These are phyloP conservation scores for Cryptococcus amylolentus DNA, from an alignment of 1,284 basidiomycete species.

Conservation along the genomic window DNA sequence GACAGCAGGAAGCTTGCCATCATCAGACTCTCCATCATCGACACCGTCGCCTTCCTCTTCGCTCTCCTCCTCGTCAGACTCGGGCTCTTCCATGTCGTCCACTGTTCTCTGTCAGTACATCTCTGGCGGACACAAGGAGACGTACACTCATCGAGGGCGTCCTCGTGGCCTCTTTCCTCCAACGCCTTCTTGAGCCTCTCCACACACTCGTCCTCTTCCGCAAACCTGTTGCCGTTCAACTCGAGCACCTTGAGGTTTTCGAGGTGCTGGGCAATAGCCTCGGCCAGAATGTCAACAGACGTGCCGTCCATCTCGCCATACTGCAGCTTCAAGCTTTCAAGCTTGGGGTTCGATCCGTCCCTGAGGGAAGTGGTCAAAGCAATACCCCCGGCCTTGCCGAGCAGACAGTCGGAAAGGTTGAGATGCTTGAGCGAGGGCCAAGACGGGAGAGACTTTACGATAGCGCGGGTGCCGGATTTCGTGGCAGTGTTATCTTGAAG, in stretches of 20 bases:
- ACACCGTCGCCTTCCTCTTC: constrained; percentile 39
- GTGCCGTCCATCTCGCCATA: constrained; percentile 81
- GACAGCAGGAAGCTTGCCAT: constrained; percentile 22
- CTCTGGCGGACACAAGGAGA: constrained; percentile 1
- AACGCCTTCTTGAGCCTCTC: constrained; percentile 63
- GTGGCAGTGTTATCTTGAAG: constrained; percentile 96
- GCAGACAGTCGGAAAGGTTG: constrained; percentile 88
- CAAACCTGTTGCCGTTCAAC: constrained; percentile 81
- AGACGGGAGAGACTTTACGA: constrained; percentile 65
- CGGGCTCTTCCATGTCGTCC: constrained; percentile 64
- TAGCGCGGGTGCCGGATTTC: constrained; percentile 65
- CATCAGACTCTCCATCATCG: constrained; percentile 26
- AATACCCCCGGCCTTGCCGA: constrained; percentile 63
- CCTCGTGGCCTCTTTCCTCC: constrained; percentile 70
- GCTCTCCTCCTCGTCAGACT: constrained; percentile 52
- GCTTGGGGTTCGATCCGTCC: constrained; percentile 65
- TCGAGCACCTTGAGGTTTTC: constrained; percentile 64
- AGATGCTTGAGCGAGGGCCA: constrained; percentile 74
- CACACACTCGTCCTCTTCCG: constrained; percentile 74
- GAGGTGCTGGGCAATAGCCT: constrained; percentile 62
- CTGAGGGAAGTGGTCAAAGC: constrained; percentile 60
- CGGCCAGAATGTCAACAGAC: constrained; percentile 65
- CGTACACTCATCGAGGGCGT: constrained; percentile 68
- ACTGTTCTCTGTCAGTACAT: constrained; percentile 25
- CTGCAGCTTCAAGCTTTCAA: constrained; percentile 75